phyloP scores from a whole-genome alignment of 2,329 filamentous ascomycete species.

The Aspergillus ibericus region DNA sequence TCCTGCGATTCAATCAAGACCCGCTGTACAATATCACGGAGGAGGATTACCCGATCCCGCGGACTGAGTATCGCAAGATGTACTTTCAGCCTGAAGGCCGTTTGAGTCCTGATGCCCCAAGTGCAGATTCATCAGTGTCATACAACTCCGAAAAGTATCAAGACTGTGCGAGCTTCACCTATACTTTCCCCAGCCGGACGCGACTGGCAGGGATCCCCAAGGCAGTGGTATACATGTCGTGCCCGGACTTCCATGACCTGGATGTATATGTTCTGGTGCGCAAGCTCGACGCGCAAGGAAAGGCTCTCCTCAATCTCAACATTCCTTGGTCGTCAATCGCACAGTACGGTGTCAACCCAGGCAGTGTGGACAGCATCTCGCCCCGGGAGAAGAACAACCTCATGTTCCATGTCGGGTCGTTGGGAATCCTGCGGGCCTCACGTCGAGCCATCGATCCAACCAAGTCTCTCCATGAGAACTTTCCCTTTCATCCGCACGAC shows the following conservation, averaged over 20 bases:
- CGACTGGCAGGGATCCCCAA: conserved; percentile 15
- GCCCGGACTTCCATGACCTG: conserved; percentile 13
- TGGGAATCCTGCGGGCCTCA: conserved; percentile 8
- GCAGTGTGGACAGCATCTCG: not conserved
- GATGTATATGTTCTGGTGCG: conserved; percentile 11
- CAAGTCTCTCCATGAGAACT: conserved; percentile 8
- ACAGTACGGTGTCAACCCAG: not conserved
- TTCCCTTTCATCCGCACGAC: conserved; percentile 9
- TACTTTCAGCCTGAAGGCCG: conserved; percentile 6
- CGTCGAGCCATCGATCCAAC: conserved; percentile 5
- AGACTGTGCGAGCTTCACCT: conserved; percentile 13
- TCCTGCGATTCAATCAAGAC: conserved; percentile 8
- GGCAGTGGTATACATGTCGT: conserved; percentile 14
- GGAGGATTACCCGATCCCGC: conserved; percentile 10
- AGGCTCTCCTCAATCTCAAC: conserved; percentile 11
- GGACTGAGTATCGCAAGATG: conserved; percentile 10
- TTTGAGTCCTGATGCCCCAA: not conserved
- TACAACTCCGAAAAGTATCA: conserved; percentile 9
- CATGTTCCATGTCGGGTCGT: conserved; percentile 4
- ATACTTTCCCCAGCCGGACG: conserved; percentile 5
- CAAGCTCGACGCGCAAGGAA: conserved; percentile 8
- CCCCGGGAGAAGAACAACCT: conserved; percentile 4
- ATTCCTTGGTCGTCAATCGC: conserved; percentile 9
- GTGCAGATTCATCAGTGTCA: not conserved
- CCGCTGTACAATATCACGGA: conserved; percentile 6